Percentiles rank a stretch among this genome's conserved stretches.
Conservation (phyloP, 192 early-diverging fungal species). For the Phycomyces blakesleeanus region DNA sequence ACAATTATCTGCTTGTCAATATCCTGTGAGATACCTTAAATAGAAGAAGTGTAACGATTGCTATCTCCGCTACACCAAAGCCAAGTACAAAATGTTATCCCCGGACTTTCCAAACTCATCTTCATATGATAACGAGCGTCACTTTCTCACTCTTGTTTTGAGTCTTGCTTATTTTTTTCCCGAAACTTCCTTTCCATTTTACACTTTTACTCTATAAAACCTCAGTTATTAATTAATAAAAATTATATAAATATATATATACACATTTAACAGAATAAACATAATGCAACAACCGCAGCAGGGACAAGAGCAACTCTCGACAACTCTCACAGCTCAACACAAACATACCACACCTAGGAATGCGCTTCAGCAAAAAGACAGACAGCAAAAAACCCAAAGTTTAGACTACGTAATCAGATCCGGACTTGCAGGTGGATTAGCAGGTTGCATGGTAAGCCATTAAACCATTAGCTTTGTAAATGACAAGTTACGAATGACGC, state of each 20-base stretch:
- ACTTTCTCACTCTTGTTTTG: not conserved
- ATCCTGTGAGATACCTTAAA: no score
- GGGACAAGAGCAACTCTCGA: not conserved
- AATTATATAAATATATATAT: no score
- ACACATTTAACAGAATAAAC: not conserved
- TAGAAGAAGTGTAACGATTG: not conserved
- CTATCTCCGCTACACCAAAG: not conserved
- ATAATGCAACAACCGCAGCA: not conserved
- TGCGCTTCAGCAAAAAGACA: not conserved
- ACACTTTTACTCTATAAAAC: no score
- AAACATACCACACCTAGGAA: not conserved
- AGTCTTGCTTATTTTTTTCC: not conserved
- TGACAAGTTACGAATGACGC: not conserved
- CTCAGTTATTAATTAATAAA: no score
- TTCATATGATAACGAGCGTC: not conserved
- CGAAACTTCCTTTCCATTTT: not conserved
- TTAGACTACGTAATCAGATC: slow-evolving; percentile 46
- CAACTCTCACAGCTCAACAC: not conserved
- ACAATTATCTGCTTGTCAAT: no score
- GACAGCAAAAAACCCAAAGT: slow-evolving; percentile 17
- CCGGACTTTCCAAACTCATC: not conserved
- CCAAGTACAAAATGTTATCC: not conserved
- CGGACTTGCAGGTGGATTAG: slow-evolving; percentile 49
- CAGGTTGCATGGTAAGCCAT: slow-evolving; percentile 42
- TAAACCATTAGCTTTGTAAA: not conserved